Evolutionary conservation across 2,329 filamentous ascomycete genomes (phyloP).

Genomic region (Stemphylium lycopersici): DNA sequence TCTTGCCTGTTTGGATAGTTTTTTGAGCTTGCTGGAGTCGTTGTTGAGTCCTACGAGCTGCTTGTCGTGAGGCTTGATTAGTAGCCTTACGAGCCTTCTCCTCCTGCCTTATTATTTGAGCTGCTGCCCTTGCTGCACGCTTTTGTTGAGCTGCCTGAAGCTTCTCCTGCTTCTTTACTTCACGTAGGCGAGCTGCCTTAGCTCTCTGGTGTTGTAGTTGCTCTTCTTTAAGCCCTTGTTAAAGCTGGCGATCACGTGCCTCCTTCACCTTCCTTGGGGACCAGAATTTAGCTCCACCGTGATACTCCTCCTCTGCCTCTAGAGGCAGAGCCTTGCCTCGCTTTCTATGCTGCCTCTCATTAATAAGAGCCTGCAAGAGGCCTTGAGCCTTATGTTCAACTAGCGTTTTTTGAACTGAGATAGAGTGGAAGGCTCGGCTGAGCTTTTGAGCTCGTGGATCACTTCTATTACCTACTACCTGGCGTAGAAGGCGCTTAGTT

Average conservation of each 20-base stretch:
- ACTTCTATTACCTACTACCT: not conserved
- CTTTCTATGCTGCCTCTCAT: constrained; percentile 3
- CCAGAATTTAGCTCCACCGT: constrained; percentile 10
- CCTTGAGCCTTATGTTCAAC: constrained; percentile 4
- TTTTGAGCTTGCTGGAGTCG: not conserved
- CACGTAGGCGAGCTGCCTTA: too few relatives aligned
- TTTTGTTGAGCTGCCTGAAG: not conserved
- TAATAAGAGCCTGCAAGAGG: constrained; percentile 7
- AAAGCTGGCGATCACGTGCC: constrained; percentile 2
- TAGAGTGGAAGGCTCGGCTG: not conserved
- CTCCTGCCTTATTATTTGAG: not conserved
- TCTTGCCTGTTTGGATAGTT: too few relatives aligned
- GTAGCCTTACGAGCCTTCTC: not conserved
- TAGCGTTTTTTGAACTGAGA: constrained; percentile 6
- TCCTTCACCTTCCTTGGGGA: constrained; percentile 8
- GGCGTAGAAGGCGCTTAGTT: not conserved
- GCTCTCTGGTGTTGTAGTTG: too few relatives aligned
- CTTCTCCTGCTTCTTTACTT: not conserved
- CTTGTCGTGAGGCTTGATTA: not conserved
- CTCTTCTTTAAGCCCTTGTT: not conserved
- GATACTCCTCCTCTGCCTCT: constrained; percentile 2
- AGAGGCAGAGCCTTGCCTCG: constrained; percentile 7
- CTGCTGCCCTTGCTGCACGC: not conserved
- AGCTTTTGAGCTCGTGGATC: not conserved
- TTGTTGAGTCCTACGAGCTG: not conserved